These are phyloP conservation scores for Phytophthora citricola DNA, from an alignment of 352 stramenopile genomes.

Conservation along the genomic window DNA sequence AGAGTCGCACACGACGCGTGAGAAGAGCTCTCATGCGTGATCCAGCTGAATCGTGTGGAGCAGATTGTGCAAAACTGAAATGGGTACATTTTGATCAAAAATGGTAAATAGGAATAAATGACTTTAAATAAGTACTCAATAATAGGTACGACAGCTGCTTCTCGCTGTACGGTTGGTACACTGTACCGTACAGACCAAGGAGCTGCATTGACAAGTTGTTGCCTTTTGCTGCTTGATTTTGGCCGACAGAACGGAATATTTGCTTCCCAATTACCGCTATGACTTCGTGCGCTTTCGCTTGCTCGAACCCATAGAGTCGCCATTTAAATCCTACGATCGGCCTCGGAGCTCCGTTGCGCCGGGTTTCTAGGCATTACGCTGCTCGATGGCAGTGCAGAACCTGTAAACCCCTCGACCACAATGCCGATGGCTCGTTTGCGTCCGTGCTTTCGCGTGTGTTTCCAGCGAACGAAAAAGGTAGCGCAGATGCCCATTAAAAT, in stretches of 20 bases:
- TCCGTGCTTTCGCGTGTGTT: conserved; percentile 10
- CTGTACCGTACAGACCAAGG: not conserved
- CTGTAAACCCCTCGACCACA: conserved; percentile 5
- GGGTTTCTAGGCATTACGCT: conserved; percentile 10
- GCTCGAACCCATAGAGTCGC: conserved; percentile 16
- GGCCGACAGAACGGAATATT: conserved; percentile 15
- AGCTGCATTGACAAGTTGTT: too few species aligned
- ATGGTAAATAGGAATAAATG: too few species aligned
- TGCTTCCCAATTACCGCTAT: conserved; percentile 3
- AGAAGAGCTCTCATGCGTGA: conserved; percentile 28
- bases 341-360: conserved; percentile 4
- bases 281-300: conserved; percentile 14
- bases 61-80: conserved; percentile 3
- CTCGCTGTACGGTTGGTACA: conserved; percentile 6
- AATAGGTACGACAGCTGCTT: not conserved
- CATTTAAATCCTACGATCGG: conserved; percentile 25
- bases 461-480: conserved; percentile 1
- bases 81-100: conserved; percentile 1
- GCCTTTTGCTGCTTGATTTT: conserved; percentile 4
- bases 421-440: conserved; percentile 9
- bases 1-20: conserved; percentile 22
- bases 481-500: conserved; percentile 5
- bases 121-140: too few species aligned
- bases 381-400: not conserved
- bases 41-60: conserved; percentile 9